These are phyloP conservation scores for Pyrenochaeta sp. DNA, from an alignment of 2,329 filamentous ascomycete species.

Conservation along the genomic window DNA sequence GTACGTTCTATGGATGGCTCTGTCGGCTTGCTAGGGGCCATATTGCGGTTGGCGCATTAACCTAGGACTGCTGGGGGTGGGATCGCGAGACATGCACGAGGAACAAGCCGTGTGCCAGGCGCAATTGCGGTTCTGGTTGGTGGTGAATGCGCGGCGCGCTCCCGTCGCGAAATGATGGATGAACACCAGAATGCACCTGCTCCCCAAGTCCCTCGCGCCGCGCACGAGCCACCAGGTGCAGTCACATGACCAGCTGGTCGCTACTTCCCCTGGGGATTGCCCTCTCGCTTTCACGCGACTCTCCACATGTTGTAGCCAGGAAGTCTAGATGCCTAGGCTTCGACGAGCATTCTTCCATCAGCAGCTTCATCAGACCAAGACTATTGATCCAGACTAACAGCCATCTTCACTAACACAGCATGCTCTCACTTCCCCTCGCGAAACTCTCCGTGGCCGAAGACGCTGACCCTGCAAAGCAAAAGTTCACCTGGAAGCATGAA, in stretches of 20 bases:
- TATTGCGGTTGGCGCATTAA: constrained; percentile 51
- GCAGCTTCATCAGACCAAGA: neutral
- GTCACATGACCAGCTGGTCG: constrained; percentile 30
- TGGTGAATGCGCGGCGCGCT: constrained; percentile 41
- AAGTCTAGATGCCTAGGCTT: neutral
- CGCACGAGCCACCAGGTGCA: constrained; percentile 11
- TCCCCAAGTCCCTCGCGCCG: constrained; percentile 33
- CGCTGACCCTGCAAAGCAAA: constrained; percentile 31
- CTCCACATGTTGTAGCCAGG: neutral
- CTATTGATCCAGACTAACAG: constrained; percentile 10
- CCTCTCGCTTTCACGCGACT: neutral
- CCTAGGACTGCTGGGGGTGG: constrained; percentile 20
- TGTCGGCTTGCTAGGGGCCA: constrained; percentile 55
- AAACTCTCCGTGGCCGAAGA: constrained; percentile 47
- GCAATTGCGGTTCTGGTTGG: constrained; percentile 30
- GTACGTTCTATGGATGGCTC: constrained; percentile 59
- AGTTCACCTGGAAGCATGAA: constrained; percentile 49
- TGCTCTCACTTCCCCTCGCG: constrained; percentile 43
- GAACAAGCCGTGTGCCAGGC: constrained; percentile 25
- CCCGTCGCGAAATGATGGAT: constrained; percentile 39
- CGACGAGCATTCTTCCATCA: neutral
- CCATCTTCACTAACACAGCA: constrained; percentile 16
- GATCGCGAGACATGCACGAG: constrained; percentile 32
- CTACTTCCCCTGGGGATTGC: constrained; percentile 21
- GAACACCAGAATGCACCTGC: constrained; percentile 40